phyloP scores from a whole-genome alignment of 2,329 filamentous ascomycete genomes.

The Nothopassalora personata region DNA sequence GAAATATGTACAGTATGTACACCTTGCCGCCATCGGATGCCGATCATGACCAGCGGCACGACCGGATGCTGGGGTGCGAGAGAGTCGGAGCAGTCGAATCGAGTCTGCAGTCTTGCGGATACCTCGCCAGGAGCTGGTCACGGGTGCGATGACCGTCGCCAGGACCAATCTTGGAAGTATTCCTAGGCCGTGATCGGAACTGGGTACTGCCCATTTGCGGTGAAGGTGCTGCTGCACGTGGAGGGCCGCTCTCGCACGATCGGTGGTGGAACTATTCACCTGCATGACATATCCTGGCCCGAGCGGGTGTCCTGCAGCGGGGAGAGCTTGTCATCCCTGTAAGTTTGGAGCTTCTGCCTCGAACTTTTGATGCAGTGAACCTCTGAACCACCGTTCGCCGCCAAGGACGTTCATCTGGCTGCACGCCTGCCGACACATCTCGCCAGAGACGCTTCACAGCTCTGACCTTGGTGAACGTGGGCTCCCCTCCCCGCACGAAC shows the following conservation, averaged over 20 bases:
- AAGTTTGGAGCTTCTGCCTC: neutral
- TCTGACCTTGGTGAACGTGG: conserved; percentile 3
- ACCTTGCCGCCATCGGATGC: neutral
- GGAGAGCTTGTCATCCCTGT: neutral
- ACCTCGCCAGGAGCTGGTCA: neutral
- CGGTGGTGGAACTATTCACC: neutral
- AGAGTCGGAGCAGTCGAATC: neutral
- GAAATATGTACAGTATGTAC: too few relatives aligned
- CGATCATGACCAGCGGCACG: neutral
- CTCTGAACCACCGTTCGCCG: neutral
- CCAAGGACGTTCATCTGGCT: neutral
- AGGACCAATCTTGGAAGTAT: neutral
- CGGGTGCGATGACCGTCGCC: neutral
- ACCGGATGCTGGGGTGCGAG: neutral
- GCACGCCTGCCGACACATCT: neutral
- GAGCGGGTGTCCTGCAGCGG: neutral
- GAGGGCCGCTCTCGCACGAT: neutral
- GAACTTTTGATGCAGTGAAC: neutral
- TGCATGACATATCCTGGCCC: neutral
- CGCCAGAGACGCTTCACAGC: neutral
- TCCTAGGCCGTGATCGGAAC: neutral
- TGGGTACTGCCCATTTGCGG: neutral
- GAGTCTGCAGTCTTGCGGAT: neutral
- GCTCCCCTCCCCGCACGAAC: neutral
- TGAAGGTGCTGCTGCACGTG: neutral